Percentiles rank a stretch among this genome's conserved stretches.
These are phyloP conservation scores for Zalaria obscura DNA, from an alignment of 2,329 filamentous ascomycete genomes.

Conservation along the genomic window DNA sequence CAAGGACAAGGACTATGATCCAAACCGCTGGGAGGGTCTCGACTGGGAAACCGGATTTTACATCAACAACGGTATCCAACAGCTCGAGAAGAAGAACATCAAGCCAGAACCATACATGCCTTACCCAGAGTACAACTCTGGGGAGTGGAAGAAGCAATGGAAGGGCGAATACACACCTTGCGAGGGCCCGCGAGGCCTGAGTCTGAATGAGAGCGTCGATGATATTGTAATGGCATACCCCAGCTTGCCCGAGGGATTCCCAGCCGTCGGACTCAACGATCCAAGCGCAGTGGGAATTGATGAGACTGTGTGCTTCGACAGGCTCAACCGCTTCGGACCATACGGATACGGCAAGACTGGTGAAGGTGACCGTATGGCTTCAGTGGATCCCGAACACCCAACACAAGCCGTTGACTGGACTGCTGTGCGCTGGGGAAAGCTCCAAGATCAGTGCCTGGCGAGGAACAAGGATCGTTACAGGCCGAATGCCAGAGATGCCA, in stretches of 20 bases:
- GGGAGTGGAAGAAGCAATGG: constrained; percentile 42
- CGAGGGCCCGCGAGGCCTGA: constrained; percentile 40
- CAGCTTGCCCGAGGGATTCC: constrained; percentile 44
- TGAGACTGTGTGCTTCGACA: constrained; percentile 52
- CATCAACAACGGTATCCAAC: constrained; percentile 16
- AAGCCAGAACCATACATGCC: constrained; percentile 49
- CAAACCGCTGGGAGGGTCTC: constrained; percentile 34
- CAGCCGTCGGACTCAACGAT: constrained; percentile 47
- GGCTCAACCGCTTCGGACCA: constrained; percentile 34
- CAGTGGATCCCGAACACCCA: not conserved
- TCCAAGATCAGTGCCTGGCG: constrained; percentile 52
- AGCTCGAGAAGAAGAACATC: constrained; percentile 11
- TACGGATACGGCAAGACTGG: constrained; percentile 42
- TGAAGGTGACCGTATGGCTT: constrained; percentile 22
- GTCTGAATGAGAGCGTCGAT: constrained; percentile 40
- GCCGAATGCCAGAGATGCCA: constrained; percentile 22
- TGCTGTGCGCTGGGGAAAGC: constrained; percentile 52
- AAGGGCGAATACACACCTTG: constrained; percentile 50
- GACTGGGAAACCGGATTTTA: constrained; percentile 24
- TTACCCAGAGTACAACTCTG: constrained; percentile 56
- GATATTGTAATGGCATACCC: constrained; percentile 50
- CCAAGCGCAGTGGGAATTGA: constrained; percentile 48
- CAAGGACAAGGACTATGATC: constrained; percentile 27
- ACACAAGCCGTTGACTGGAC: constrained; percentile 39
- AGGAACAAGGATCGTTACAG: constrained; percentile 51